These are phyloP conservation scores for Tetracladium marchalianum DNA, from an alignment of 495 filamentous ascomycete genomes.

Conservation along the genomic window DNA sequence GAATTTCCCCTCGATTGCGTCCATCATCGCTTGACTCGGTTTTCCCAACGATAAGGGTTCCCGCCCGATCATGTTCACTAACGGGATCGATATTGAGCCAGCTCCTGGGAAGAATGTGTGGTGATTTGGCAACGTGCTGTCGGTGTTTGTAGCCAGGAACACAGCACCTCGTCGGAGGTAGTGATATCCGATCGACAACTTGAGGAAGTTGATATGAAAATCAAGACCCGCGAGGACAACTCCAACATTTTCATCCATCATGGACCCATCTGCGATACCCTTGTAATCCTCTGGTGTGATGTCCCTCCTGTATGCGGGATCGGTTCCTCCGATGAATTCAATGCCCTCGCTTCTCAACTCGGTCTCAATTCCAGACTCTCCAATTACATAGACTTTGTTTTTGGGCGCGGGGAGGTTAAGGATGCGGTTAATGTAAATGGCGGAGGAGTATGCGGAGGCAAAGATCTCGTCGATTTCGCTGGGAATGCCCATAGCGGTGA, in stretches of 20 bases:
- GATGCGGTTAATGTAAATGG: constrained; percentile 93
- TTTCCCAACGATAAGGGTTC: constrained; percentile 78
- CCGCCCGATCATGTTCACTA: constrained; percentile 62
- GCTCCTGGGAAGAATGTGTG: constrained; percentile 84
- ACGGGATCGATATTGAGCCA: constrained; percentile 67
- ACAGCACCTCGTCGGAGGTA: constrained; percentile 76
- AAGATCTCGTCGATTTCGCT: constrained; percentile 82
- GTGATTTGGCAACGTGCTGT: constrained; percentile 74
- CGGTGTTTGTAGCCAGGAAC: constrained; percentile 89
- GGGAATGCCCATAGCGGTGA: constrained; percentile 73
- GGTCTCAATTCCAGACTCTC: constrained; percentile 83
- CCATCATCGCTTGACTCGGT: constrained; percentile 98
- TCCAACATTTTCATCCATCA: constrained; percentile 78
- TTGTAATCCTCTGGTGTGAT: constrained; percentile 73
- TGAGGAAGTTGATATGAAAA: constrained; percentile 90
- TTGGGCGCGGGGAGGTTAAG: constrained; percentile 63
- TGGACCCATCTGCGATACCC: constrained; percentile 60
- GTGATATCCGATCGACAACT: constrained; percentile 71
- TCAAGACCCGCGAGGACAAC: constrained; percentile 85
- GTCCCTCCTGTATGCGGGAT: constrained; percentile 63
- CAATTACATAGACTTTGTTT: constrained; percentile 89
- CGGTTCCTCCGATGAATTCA: constrained; percentile 79
- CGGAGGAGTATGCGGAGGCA: constrained; percentile 85
- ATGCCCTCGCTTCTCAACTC: constrained; percentile 72
- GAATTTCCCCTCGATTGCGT: constrained; percentile 94